phyloP scores from a whole-genome alignment of 2,329 filamentous ascomycete genomes.

The Coniochaeta hoffmannii region DNA sequence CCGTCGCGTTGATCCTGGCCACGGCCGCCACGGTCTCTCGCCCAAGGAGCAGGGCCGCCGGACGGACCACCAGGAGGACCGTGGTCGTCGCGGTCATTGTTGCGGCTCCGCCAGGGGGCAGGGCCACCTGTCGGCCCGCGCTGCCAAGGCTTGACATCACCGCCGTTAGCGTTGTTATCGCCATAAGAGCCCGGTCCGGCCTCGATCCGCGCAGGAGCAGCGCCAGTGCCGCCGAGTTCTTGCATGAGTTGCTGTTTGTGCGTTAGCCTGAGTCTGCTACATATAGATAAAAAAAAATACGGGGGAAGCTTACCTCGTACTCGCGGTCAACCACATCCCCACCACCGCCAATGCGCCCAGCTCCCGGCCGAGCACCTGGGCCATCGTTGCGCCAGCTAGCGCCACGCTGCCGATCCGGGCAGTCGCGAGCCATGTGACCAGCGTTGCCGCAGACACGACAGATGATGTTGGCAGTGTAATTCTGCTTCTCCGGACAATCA shows the following conservation, averaged over 20 bases:
- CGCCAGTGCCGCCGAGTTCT: conserved; percentile 74
- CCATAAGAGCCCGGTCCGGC: conserved; percentile 57
- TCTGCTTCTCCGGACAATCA: conserved; percentile 94
- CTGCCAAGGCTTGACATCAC: conserved; percentile 78
- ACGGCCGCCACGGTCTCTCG: conserved; percentile 36
- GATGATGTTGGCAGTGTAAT: conserved; percentile 99
- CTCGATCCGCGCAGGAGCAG: conserved; percentile 75
- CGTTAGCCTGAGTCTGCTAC: conserved; percentile 31
- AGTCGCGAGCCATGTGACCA: conserved; percentile 96
- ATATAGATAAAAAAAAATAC: neutral
- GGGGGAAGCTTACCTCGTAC: conserved; percentile 69
- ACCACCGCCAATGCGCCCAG: conserved; percentile 63
- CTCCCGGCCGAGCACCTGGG: conserved; percentile 40
- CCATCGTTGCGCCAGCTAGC: conserved; percentile 84
- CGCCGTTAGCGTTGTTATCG: conserved; percentile 42
- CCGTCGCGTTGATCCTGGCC: conserved; percentile 36
- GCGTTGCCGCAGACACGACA: conserved; percentile 97
- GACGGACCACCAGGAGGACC: conserved; percentile 31
- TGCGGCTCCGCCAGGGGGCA: conserved; percentile 67
- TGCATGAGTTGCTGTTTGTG: conserved; percentile 79
- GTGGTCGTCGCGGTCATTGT: conserved; percentile 43
- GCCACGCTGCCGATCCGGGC: conserved; percentile 87
- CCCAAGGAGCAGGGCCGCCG: conserved; percentile 51
- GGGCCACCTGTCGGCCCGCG: conserved; percentile 75
- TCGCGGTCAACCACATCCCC: conserved; percentile 88